Evolutionary conservation across 768 basidiomycete genomes (phyloP).

Genomic region (Macrolepiota dolichaula): DNA sequence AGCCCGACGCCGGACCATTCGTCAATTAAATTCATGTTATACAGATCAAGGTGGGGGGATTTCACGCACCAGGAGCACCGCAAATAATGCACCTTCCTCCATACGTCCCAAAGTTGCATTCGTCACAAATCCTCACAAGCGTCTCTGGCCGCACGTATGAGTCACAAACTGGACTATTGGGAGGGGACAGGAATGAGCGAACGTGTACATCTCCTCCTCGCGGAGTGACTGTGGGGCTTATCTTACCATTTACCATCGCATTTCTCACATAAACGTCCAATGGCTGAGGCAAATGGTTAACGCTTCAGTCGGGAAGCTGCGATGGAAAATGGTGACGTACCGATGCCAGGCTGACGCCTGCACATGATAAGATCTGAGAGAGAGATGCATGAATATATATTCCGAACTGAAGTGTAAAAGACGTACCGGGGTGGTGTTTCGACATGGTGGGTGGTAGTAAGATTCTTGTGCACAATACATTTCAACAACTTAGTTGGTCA

Average conservation of each 20-base stretch:
- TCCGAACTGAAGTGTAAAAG: neutral
- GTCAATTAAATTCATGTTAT: neutral
- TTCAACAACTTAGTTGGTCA: neutral
- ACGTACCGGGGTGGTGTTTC: constrained; percentile 82
- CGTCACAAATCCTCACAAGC: constrained; percentile 96
- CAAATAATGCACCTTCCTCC: constrained; percentile 98
- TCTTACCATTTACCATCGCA: constrained; percentile 98
- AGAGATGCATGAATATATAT: constrained; percentile 5
- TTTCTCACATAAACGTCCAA: constrained; percentile 97
- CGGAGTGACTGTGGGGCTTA: neutral
- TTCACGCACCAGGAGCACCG: constrained; percentile 77
- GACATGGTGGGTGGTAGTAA: constrained; percentile 51
- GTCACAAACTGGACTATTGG: constrained; percentile 89
- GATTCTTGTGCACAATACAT: neutral
- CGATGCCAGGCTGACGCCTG: constrained; percentile 95
- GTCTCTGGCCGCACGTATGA: constrained; percentile 99
- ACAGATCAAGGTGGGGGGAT: neutral
- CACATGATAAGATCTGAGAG: constrained; percentile 93
- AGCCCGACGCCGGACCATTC: no score
- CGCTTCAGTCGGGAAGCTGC: neutral
- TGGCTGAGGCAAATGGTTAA: constrained; percentile 51
- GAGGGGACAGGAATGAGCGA: neutral
- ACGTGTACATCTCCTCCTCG: neutral
- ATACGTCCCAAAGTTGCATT: constrained; percentile 99
- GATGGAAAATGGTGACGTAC: constrained; percentile 33